These are phyloP conservation scores for Globisporangium sylvaticum DNA, from an alignment of 352 stramenopile species.

Conservation along the genomic window DNA sequence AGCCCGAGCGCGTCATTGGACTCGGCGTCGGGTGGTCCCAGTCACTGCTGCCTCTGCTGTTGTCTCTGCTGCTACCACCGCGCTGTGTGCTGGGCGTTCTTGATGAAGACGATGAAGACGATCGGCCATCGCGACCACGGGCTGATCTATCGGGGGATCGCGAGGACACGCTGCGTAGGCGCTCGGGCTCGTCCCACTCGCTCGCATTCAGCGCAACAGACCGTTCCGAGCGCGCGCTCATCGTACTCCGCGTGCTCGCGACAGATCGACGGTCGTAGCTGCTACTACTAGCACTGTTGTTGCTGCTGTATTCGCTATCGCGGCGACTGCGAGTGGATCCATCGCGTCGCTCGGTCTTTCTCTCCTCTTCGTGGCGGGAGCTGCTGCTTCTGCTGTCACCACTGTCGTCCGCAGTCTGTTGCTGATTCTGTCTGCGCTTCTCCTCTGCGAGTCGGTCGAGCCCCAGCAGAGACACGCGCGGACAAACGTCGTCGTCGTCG, in stretches of 20 bases:
- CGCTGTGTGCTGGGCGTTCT: constrained; percentile 27
- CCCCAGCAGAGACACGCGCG: constrained; percentile 41
- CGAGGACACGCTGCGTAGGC: constrained; percentile 44
- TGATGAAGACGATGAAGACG: neutral
- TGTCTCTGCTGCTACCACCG: constrained; percentile 7
- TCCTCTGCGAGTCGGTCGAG: constrained; percentile 56
- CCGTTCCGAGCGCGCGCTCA: constrained; percentile 27
- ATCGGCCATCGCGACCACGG: neutral
- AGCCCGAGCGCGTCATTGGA: constrained; percentile 21
- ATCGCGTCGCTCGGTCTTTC: neutral
- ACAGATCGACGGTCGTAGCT: constrained; percentile 7
- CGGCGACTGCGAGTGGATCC: neutral
- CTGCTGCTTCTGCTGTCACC: neutral
- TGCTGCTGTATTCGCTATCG: neutral
- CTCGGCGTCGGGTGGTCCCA: constrained; percentile 51
- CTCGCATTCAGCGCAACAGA: constrained; percentile 38
- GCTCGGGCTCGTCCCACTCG: constrained; percentile 79
- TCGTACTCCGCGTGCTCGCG: constrained; percentile 16
- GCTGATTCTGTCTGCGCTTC: constrained; percentile 45
- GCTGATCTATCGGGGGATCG: constrained; percentile 2
- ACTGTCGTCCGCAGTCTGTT: neutral
- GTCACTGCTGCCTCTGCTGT: constrained; percentile 20
- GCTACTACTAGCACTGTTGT: neutral
- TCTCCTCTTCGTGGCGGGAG: neutral
- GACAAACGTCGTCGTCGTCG: neutral